Evolutionary conservation across 1,284 basidiomycete genomes (phyloP).

Genomic region (Fistulina hepatica): DNA sequence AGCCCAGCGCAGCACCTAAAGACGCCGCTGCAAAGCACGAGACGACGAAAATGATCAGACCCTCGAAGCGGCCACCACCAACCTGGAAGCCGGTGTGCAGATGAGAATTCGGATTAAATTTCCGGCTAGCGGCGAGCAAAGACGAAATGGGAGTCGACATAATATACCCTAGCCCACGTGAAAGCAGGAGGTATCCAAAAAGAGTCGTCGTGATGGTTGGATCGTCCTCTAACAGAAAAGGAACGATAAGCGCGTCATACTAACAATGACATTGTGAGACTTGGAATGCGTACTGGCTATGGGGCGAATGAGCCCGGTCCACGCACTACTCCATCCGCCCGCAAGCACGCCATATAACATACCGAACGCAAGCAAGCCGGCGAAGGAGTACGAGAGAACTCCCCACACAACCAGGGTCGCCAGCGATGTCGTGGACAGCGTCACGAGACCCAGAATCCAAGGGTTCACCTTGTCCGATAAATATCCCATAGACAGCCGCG

Average conservation of each 20-base stretch:
- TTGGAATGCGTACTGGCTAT: conserved; percentile 19
- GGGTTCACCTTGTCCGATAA: conserved; percentile 28
- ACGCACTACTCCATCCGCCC: conserved; percentile 28
- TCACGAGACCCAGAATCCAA: conserved; percentile 24
- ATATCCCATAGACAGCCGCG: conserved; percentile 24
- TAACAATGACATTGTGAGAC: neutral
- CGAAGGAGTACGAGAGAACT: conserved; percentile 23
- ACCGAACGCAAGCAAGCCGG: conserved; percentile 25
- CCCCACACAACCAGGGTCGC: conserved; percentile 32
- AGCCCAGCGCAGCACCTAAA: conserved; percentile 19
- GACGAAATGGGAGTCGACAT: conserved; percentile 25
- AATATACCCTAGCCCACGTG: conserved; percentile 31
- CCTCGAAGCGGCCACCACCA: conserved; percentile 23
- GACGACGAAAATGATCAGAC: conserved; percentile 27
- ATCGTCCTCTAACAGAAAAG: conserved; percentile 14
- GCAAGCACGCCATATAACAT: conserved; percentile 26
- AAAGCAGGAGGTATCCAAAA: conserved; percentile 27
- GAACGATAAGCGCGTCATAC: no score
- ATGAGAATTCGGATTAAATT: neutral
- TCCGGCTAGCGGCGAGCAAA: neutral
- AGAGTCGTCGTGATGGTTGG: conserved; percentile 24
- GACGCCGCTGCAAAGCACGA: conserved; percentile 27
- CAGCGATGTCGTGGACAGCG: conserved; percentile 21
- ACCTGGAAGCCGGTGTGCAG: conserved; percentile 22
- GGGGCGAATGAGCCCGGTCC: conserved; percentile 24